phyloP scores from a whole-genome alignment of 345 rosid genomes.

The Acer yangbiense region DNA sequence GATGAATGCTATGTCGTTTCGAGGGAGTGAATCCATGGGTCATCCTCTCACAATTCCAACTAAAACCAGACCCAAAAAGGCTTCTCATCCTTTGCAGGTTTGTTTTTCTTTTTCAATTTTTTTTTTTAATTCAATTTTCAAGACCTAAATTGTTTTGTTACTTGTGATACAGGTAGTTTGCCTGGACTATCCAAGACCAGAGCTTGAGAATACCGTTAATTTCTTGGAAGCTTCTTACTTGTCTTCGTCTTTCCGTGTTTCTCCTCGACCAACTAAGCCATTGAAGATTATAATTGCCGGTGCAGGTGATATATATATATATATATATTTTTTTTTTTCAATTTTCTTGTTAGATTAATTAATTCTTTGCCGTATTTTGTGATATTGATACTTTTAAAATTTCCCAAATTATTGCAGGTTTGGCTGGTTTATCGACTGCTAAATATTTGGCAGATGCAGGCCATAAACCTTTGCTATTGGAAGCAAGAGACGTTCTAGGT shows the following conservation, averaged over 20 bases:
- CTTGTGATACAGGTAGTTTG: constrained; percentile 61
- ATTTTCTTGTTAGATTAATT: neutral
- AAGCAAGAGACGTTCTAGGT: constrained; percentile 93
- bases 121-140: neutral
- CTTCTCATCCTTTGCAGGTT: constrained; percentile 56
- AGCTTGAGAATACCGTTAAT: constrained; percentile 70
- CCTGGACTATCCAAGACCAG: constrained; percentile 84
- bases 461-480: constrained; percentile 75
- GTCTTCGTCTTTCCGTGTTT: constrained; percentile 67
- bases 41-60: constrained; percentile 36
- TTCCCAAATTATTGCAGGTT: constrained; percentile 49
- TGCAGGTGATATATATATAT: constrained; percentile 51
- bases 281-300: constrained; percentile 87
- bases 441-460: constrained; percentile 97
- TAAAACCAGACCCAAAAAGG: constrained; percentile 39
- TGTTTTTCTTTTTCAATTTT: neutral
- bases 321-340: neutral
- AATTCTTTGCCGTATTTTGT: neutral
- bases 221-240: constrained; percentile 89
- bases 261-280: constrained; percentile 70
- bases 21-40: constrained; percentile 50
- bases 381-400: neutral
- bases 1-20: too few species aligned
- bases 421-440: constrained; percentile 95
- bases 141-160: neutral